Evolutionary conservation across 2,329 filamentous ascomycete species (phyloP).

Genomic region (Cylindrodendrum hubeiense): DNA sequence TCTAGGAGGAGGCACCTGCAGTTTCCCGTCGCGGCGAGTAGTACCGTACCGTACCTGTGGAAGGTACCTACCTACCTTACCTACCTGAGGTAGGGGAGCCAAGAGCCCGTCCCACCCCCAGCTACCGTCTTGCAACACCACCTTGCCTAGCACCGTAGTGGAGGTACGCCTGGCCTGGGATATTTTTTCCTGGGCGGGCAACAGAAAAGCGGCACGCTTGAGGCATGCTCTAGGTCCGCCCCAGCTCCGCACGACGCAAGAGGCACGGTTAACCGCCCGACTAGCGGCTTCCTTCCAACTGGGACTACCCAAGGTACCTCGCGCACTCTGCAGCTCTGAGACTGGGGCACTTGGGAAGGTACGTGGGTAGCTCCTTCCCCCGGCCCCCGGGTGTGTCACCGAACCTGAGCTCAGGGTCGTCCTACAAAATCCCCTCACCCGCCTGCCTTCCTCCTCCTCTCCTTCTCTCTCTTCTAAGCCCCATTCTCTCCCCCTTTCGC

Average conservation of each 20-base stretch:
- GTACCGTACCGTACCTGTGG: neutral
- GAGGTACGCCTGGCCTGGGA: constrained; percentile 13
- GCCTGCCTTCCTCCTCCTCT: constrained; percentile 38
- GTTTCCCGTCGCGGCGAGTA: neutral
- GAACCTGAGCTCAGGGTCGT: constrained; percentile 35
- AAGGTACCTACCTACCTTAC: neutral
- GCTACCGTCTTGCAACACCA: constrained; percentile 8
- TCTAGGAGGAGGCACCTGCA: neutral
- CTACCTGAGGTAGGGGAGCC: constrained; percentile 26
- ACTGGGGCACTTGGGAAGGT: constrained; percentile 7
- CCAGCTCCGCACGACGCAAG: constrained; percentile 39
- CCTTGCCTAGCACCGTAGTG: constrained; percentile 11
- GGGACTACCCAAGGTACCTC: constrained; percentile 10
- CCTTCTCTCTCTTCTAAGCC: constrained; percentile 39
- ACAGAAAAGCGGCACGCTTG: constrained; percentile 20
- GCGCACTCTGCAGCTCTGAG: neutral
- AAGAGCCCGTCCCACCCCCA: constrained; percentile 31
- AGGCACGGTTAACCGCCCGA: constrained; percentile 35
- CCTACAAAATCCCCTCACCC: constrained; percentile 46
- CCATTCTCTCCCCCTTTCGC: constrained; percentile 24
- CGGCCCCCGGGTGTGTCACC: constrained; percentile 44
- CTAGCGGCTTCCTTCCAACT: constrained; percentile 22
- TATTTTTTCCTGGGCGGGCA: constrained; percentile 13
- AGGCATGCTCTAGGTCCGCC: constrained; percentile 34
- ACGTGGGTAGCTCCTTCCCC: constrained; percentile 38